Evolutionary conservation across 495 filamentous ascomycete genomes (phyloP).

Genomic region (Ramalina intermedia): DNA sequence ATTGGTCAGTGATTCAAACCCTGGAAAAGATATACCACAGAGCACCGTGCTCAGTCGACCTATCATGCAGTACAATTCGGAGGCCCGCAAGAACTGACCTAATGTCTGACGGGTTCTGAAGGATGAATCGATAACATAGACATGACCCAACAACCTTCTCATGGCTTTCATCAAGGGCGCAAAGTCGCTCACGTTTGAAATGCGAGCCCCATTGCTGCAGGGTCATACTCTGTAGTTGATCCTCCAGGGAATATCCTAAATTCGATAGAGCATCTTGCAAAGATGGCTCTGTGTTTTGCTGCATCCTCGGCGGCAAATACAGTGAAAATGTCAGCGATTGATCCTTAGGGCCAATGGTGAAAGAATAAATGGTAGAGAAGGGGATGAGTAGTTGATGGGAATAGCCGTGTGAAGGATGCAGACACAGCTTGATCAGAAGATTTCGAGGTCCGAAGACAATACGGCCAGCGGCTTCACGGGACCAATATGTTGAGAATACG

Average conservation of each 20-base stretch:
- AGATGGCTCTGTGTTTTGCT: no score
- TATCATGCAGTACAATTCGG: no score
- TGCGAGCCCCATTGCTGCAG: slow-evolving; percentile 4
- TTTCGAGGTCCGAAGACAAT: slow-evolving; percentile 28
- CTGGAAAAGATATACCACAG: no score
- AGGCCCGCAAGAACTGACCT: no score
- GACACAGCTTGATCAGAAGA: slow-evolving; percentile 21
- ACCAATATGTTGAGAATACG: slow-evolving; percentile 31
- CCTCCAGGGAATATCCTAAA: slow-evolving; percentile 9
- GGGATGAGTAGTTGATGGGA: slow-evolving; percentile 23
- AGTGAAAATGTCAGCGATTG: slow-evolving; percentile 25
- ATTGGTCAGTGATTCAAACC: no score
- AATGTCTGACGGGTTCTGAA: slow-evolving; percentile 1
- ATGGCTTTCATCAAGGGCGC: slow-evolving; percentile 13
- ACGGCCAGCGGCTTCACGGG: slow-evolving; percentile 17
- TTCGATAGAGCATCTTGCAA: no score
- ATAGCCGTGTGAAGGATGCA: background rate
- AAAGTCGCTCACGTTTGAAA: slow-evolving; percentile 4
- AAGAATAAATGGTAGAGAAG: slow-evolving; percentile 21
- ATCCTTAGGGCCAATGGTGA: slow-evolving; percentile 20
- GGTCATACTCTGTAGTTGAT: slow-evolving; percentile 1
- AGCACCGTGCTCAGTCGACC: no score
- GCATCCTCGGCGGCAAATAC: slow-evolving; percentile 8
- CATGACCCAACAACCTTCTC: slow-evolving; percentile 13
- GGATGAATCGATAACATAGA: slow-evolving; percentile 16